These are phyloP conservation scores for Tremellales sp. DNA, from an alignment of 1,284 basidiomycete species.

Conservation along the genomic window DNA sequence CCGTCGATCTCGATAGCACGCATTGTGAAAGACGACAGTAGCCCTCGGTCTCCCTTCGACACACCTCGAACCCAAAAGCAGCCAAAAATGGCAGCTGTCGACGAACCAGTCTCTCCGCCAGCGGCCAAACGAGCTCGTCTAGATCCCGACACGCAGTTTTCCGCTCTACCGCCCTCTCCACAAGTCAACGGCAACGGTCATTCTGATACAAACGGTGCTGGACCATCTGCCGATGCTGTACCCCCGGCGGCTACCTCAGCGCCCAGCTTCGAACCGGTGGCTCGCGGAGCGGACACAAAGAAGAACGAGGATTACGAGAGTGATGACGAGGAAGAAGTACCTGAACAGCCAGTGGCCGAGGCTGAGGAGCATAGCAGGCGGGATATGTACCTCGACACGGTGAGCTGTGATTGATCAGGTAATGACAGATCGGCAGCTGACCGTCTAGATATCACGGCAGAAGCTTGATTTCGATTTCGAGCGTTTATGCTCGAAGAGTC, in stretches of 20 bases:
- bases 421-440: conserved; percentile 1
- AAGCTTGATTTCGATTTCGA: conserved; percentile 98
- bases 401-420: conserved; percentile 46
- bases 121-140: conserved; percentile 29
- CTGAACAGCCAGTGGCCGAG: conserved; percentile 34
- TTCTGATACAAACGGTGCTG: conserved; percentile 5
- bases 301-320: conserved; percentile 9
- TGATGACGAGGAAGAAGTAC: conserved; percentile 51
- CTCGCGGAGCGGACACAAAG: conserved; percentile 2
- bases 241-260: conserved; percentile 11
- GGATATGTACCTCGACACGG: conserved; percentile 95
- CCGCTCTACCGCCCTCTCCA: conserved; percentile 6
- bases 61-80: too few species aligned
- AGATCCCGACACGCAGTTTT: conserved; percentile 10
- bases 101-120: conserved; percentile 23
- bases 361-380: conserved; percentile 59
- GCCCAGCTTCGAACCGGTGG: conserved; percentile 10
- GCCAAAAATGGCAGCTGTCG: neutral
- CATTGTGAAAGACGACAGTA: too few species aligned
- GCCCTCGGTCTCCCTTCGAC: too few species aligned
- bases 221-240: conserved; percentile 8
- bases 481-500: conserved; percentile 93
- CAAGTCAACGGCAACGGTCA: conserved; percentile 12
- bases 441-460: conserved; percentile 82
- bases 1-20: too few species aligned